Evolutionary conservation across 352 stramenopile genomes (phyloP).

Genomic region (Plasmopara muralis): DNA sequence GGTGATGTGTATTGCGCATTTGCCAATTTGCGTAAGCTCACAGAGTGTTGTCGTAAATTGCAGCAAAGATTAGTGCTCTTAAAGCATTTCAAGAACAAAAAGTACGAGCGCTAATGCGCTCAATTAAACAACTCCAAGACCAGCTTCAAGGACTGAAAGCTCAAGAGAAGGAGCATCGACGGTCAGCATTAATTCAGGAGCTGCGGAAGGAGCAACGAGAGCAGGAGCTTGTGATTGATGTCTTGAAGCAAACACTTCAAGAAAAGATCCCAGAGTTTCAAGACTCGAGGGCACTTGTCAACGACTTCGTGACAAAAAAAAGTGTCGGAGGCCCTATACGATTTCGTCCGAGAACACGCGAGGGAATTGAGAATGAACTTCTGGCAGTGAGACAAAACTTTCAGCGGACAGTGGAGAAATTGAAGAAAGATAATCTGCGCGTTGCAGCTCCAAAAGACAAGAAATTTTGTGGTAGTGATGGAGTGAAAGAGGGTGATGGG

Average conservation of each 20-base stretch:
- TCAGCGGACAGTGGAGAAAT: constrained; percentile 47
- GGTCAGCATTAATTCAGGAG: constrained; percentile 79
- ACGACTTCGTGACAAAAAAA: constrained; percentile 86
- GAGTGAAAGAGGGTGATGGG: constrained; percentile 23
- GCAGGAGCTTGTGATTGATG: constrained; percentile 78
- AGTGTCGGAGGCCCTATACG: constrained; percentile 62
- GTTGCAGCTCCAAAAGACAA: constrained; percentile 25
- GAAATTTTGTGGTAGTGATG: constrained; percentile 23
- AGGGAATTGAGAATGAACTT: constrained; percentile 85
- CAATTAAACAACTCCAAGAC: constrained; percentile 75
- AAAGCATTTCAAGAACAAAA: constrained; percentile 67
- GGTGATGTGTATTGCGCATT: constrained; percentile 4
- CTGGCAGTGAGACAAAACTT: constrained; percentile 66
- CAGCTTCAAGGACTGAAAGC: constrained; percentile 63
- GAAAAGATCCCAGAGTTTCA: constrained; percentile 65
- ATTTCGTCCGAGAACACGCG: constrained; percentile 78
- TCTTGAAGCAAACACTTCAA: constrained; percentile 71
- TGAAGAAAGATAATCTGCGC: constrained; percentile 46
- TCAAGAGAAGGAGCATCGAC: constrained; percentile 82
- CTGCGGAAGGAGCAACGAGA: constrained; percentile 70
- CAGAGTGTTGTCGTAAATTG: not conserved
- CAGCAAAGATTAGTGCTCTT: constrained; percentile 61
- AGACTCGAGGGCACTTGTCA: constrained; percentile 52
- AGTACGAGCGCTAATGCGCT: constrained; percentile 82
- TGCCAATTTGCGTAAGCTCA: constrained; percentile 1